Evolutionary conservation across 306 rosid species (phyloP), one percentile per base, ranked within the genome.

Genomic region (Senna siamea): DNA sequence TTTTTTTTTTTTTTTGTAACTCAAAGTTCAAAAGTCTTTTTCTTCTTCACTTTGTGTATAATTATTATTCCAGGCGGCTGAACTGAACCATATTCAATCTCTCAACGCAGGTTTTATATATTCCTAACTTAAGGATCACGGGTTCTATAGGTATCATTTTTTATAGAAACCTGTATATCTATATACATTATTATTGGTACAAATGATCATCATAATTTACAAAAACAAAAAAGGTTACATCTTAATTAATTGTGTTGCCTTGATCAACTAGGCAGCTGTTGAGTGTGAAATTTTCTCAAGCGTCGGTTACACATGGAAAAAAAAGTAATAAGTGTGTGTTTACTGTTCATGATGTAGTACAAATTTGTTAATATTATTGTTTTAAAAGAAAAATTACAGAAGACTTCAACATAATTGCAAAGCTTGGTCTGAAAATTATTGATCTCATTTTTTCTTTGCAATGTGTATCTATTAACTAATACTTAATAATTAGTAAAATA

Each of bases 51-150:
- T 35, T n/a, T 38, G 23, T 22, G 41, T 44, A 19, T n/a, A n/a
- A n/a, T n/a, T n/a, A n/a, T n/a, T 6, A 4, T 18, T 35, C 50
- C 43, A 5, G 9, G 14, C 1, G n/a, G 55, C 65, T 68, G 40
- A 58, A 69, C 46, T 40, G 22, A 15, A 53, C 14, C 35, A 46
- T 60, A 46, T 60, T 65, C 32, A 44, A 52, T 52, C 37, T 76
- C 30, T 37, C 75, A 66, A 17, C 2, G 18, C 12, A 56, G 43
- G 69, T 22, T 37, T 69, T 35, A 50, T 20, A n/a, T 50, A 11
- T 40, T 51, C 83, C 69, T 77, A 68, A 66, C 89, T 82, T 84
- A 32, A 58, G 53, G 72, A 51, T 63, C 82, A 85, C 63, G 81
- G 60, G 35, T 71, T 75, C 83, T 30, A 37, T 37, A 32, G 57